Base-by-base conservation (phyloP, 2,329 filamentous ascomycete genomes). In the Xylogone sp. region DNA sequence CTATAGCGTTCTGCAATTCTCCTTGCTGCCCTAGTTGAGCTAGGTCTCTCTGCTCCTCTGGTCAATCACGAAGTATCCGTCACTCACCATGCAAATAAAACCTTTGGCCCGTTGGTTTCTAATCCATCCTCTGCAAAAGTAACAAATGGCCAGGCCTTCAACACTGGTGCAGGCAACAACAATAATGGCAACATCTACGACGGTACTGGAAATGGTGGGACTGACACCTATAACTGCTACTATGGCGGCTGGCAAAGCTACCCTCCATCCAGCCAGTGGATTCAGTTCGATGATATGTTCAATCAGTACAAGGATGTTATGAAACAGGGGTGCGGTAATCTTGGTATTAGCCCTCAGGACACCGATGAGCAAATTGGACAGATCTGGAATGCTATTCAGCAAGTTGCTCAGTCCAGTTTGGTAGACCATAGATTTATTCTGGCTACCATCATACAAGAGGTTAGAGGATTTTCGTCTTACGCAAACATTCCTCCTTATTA, bases 381-480 rank as follows among this genome's bases (percentile, higher is more conserved):
- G 6, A 53, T 67, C 21, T 53, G 53, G 10, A 51, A 58, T 21
- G 51, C 56, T 8, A 65, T 64, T 24, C 56, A 65, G 24, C 42
- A 48, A 7, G 56, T 65, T 6, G 54, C 64, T 2, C 46, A 52
- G 7, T 48, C 58, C 9, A 54, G 59, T 12, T 43, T 51, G 0
- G 58, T 68, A 8, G 64, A 68, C 49, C 63, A 62, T 29, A 57
- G 65, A 13, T 65, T 65, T 50, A 65, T 67, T 21, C 56, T 67
- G 7, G 66, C 65, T 6, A 56, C 62, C 2, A 62, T 68, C 13
- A 59, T 67, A 52, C 65, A 68, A 53, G 66, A 68, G 50, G 50
- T 54, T n/a, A n/a, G n/a, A n/a, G n/a, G n/a, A n/a, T n/a, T n/a
- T n/a, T n/a, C n/a, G n/a, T n/a, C n/a, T n/a, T n/a, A n/a, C n/a